Conservation (phyloP, 2,329 filamentous ascomycete genomes). For the Aspergillus melleus region DNA sequence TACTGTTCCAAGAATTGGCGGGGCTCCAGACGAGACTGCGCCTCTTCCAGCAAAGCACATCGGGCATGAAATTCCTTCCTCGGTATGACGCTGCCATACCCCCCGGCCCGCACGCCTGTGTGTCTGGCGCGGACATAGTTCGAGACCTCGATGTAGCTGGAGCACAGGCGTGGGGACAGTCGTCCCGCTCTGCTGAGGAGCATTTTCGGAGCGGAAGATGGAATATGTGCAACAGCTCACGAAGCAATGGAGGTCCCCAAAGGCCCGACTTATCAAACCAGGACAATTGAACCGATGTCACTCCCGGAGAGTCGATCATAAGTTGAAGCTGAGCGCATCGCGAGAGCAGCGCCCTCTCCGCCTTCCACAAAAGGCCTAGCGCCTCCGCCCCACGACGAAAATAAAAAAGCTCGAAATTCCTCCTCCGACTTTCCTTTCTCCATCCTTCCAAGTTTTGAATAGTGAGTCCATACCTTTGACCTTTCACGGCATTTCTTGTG, state of each 20-base stretch:
- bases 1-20: slow-evolving; percentile 41
- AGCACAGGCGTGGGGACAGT: slow-evolving; percentile 27
- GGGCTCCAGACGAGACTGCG: slow-evolving; percentile 11
- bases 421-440: slow-evolving; percentile 59
- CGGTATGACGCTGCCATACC: slow-evolving; percentile 4
- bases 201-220: slow-evolving; percentile 11
- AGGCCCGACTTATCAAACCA: slow-evolving; percentile 10
- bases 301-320: background rate
- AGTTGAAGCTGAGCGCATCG: background rate
- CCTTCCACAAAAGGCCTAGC: slow-evolving; percentile 25
- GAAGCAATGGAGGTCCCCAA: slow-evolving; percentile 1
- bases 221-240: background rate
- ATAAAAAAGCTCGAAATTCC: slow-evolving; percentile 17
- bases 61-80: slow-evolving; percentile 24
- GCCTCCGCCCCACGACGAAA: slow-evolving; percentile 24
- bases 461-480: slow-evolving; percentile 62
- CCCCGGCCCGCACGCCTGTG: slow-evolving; percentile 7
- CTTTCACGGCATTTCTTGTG: background rate
- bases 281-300: background rate
- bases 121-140: slow-evolving; percentile 33
- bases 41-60: slow-evolving; percentile 23
- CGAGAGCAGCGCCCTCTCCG: slow-evolving; percentile 21
- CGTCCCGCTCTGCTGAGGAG: slow-evolving; percentile 26
- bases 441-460: slow-evolving; percentile 99
- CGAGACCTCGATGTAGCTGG: slow-evolving; percentile 41